A percentile compares a stretch with the other conserved stretches of the same genome.
These are phyloP conservation scores for Ambrosiella xylebori DNA, from an alignment of 2,329 filamentous ascomycete genomes.

Conservation along the genomic window DNA sequence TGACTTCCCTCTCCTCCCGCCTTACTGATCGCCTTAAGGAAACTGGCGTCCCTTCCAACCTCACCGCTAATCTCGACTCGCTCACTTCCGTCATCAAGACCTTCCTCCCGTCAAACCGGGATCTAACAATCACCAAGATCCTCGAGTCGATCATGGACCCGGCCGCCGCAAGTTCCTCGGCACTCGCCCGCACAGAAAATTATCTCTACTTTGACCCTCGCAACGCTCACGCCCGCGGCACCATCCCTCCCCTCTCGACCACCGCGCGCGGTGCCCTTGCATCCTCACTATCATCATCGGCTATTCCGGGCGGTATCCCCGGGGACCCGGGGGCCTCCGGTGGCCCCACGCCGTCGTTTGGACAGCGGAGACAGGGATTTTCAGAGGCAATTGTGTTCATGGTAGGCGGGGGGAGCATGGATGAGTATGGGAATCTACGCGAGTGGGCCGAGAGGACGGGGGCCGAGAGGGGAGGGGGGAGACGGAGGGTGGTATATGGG, in stretches of 20 bases:
- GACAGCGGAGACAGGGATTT: slow-evolving; percentile 76
- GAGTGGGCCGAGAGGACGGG: slow-evolving; percentile 79
- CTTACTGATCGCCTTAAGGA: slow-evolving; percentile 91
- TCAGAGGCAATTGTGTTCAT: slow-evolving; percentile 87
- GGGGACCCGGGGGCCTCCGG: slow-evolving; percentile 19
- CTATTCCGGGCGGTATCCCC: slow-evolving; percentile 26
- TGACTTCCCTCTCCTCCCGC: slow-evolving; percentile 78
- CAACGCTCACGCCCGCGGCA: slow-evolving; percentile 81
- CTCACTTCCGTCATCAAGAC: slow-evolving; percentile 95
- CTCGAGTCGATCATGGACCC: slow-evolving; percentile 98
- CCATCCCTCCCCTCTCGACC: slow-evolving; percentile 60
- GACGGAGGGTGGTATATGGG: slow-evolving; percentile 71
- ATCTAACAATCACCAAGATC: slow-evolving; percentile 93
- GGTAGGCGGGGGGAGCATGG: slow-evolving; percentile 92
- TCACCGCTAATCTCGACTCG: slow-evolving; percentile 72
- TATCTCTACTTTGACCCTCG: slow-evolving; percentile 96
- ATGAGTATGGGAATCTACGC: slow-evolving; percentile 93
- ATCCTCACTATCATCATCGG: slow-evolving; percentile 31
- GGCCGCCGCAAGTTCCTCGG: slow-evolving; percentile 69
- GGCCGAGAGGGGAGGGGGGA: slow-evolving; percentile 39
- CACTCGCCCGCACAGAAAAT: slow-evolving; percentile 88
- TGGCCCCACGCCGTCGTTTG: slow-evolving; percentile 71
- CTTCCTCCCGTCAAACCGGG: slow-evolving; percentile 88
- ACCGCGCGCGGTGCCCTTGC: slow-evolving; percentile 17
- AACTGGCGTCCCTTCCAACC: slow-evolving; percentile 53